Base-by-base conservation (phyloP, 73 alveolate genomes). In the Paramecium tetraurelia region DNA sequence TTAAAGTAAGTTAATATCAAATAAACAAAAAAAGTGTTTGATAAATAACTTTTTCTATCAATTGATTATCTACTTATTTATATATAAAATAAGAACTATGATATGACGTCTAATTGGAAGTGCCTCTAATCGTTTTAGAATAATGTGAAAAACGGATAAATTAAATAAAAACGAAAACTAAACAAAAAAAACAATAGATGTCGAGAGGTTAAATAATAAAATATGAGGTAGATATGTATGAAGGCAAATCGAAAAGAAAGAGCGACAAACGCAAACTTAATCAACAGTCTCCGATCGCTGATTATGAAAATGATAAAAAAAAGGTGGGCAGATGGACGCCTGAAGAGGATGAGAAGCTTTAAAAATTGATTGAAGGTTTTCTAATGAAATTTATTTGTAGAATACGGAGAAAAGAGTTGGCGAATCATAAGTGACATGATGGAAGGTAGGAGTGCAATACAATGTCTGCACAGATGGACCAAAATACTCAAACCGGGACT, bases 391-490 rank as follows among this genome's bases (percentile, higher is more conserved):
- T 24, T 10, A 75, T 36, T 14, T 33, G 41, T 46, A 80, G 90
- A 80, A 80, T 87, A 88, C 75, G 97, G 96, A 24, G 95, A 90
- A 85, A 92, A 92, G 76, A 95, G 95, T 53, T 96, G 98, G 98
- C 36, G 93, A 40, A 76, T 63, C 58, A 96, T 96, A 20, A 72
- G 97, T 43, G 95, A 89, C 43, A 71, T 92, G 86, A 85, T 95
- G 83, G 94, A 96, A 59, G 98, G 98, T 57, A 70, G 97, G 44
- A 93, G 98, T 33, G 94, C 97, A 6, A 96, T 96, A 40, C 95
- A 96, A 69, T 96, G 99, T 57, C 95, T 94, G 6, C 98, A 96
- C 85, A 71, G 99, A 35, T 96, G 99, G 98, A 92, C 97, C 9
- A 97, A 97, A 92, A 95, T 93, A 21, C 83, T 96, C 14, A 84